phyloP scores from a whole-genome alignment of 495 filamentous ascomycete species.

The Penicillium paradoxum region DNA sequence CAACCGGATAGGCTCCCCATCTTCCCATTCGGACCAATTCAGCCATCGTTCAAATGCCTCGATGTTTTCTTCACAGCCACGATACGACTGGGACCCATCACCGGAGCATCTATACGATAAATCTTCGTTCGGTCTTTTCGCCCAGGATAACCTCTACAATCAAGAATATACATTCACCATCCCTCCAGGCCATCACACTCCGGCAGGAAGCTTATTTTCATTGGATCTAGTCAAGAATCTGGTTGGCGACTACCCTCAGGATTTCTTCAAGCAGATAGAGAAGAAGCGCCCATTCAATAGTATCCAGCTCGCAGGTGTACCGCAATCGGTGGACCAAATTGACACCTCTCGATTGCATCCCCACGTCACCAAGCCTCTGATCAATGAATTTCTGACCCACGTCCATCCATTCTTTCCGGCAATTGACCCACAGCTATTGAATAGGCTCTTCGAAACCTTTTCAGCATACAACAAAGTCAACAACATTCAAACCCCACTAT shows the following conservation, averaged over 20 bases:
- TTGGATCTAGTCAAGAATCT: constrained; percentile 15
- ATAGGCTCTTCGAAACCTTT: constrained; percentile 11
- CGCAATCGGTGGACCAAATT: neutral
- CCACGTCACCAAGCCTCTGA: neutral
- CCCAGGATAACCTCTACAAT: neutral
- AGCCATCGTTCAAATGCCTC: neutral
- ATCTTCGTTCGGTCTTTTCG: neutral
- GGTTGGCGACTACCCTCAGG: constrained; percentile 18
- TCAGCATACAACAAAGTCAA: neutral
- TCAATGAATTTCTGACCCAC: constrained; percentile 9
- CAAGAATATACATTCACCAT: constrained; percentile 11
- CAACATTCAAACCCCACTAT: constrained; percentile 8
- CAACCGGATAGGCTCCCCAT: neutral
- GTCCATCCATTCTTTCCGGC: constrained; percentile 16
- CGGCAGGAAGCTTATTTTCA: constrained; percentile 12
- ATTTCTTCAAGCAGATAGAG: constrained; percentile 16
- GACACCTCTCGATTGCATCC: neutral
- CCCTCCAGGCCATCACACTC: constrained; percentile 12
- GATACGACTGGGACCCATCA: constrained; percentile 5
- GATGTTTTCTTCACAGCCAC: neutral
- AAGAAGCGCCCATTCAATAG: constrained; percentile 7
- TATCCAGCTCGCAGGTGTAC: neutral
- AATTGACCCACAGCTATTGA: constrained; percentile 6
- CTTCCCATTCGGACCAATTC: neutral
- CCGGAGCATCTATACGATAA: neutral